Evolutionary conservation across 768 basidiomycete species (phyloP).

Genomic region (Agrocybe chaxingu): DNA sequence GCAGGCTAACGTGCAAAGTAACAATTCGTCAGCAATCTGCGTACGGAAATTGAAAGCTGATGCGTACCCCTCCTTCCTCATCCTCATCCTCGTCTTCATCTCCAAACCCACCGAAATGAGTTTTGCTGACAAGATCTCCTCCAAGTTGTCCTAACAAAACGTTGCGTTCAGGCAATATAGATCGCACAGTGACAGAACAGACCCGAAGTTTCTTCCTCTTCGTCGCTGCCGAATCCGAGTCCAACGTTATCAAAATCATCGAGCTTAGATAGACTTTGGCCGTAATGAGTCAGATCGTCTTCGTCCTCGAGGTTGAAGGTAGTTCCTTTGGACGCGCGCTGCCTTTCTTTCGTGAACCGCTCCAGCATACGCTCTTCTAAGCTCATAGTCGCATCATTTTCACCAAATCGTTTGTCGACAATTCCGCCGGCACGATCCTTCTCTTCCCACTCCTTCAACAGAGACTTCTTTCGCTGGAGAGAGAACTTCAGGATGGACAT

Average conservation of each 20-base stretch:
- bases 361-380: conserved; percentile 96
- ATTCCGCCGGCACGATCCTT: conserved; percentile 84
- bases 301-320: conserved; percentile 92
- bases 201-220: conserved; percentile 50
- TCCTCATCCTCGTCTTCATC: conserved; percentile 57
- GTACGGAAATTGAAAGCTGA: background rate
- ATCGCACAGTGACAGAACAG: conserved; percentile 10
- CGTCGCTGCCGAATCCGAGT: conserved; percentile 54
- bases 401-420: conserved; percentile 93
- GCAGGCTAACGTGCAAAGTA: conserved; percentile 48
- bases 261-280: conserved; percentile 79
- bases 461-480: conserved; percentile 74
- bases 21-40: conserved; percentile 5
- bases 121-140: conserved; percentile 56
- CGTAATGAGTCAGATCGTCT: conserved; percentile 88
- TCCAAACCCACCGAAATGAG: conserved; percentile 86
- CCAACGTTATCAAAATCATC: conserved; percentile 82
- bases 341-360: conserved; percentile 89
- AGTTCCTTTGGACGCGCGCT: conserved; percentile 69
- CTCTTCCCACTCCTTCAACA: conserved; percentile 85
- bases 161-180: background rate
- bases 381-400: conserved; percentile 89
- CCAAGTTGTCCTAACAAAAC: conserved; percentile 59
- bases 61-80: conserved; percentile 44
- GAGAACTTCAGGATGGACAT: conserved; percentile 6